Percentiles rank a stretch among this genome's conserved stretches.
Evolutionary conservation across 2,329 filamentous ascomycete species (phyloP).

Genomic region (Ploettnerulaceae sp.): DNA sequence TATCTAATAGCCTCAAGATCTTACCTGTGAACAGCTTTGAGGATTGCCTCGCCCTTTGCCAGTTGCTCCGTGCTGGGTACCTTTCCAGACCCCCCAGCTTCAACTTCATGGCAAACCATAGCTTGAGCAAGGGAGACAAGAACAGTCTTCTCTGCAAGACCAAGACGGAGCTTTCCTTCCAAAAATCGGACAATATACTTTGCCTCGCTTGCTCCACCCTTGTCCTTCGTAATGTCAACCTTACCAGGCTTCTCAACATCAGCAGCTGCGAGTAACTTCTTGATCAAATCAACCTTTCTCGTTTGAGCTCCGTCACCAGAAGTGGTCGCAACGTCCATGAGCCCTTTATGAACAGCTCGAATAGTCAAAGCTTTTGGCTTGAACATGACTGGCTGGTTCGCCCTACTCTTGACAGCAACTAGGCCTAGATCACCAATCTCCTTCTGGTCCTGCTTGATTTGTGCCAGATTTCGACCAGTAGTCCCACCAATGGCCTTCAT

Average conservation of each 20-base stretch:
- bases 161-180: conserved; percentile 88
- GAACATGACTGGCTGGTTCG: conserved; percentile 97
- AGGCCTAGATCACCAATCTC: conserved; percentile 94
- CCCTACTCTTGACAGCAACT: conserved; percentile 91
- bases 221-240: conserved; percentile 86
- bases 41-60: conserved; percentile 74
- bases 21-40: conserved; percentile 88
- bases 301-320: conserved; percentile 84
- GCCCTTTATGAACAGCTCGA: conserved; percentile 76
- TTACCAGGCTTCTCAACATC: conserved; percentile 71
- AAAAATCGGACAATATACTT: conserved; percentile 92
- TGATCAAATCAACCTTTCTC: conserved; percentile 89
- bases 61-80: conserved; percentile 70
- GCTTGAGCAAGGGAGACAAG: conserved; percentile 87
- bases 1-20: conserved; percentile 19
- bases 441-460: conserved; percentile 94
- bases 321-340: conserved; percentile 84
- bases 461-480: conserved; percentile 78
- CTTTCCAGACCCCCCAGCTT: conserved; percentile 57
- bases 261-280: conserved; percentile 89
- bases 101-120: conserved; percentile 75
- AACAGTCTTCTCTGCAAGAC: conserved; percentile 87
- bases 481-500: conserved; percentile 98
- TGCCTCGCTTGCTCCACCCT: conserved; percentile 89
- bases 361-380: conserved; percentile 90